A percentile compares a stretch with the other conserved stretches of the same genome.
Evolutionary conservation across 164 flowering plant species (phyloP).

Genomic region (Vitis labrusca): DNA sequence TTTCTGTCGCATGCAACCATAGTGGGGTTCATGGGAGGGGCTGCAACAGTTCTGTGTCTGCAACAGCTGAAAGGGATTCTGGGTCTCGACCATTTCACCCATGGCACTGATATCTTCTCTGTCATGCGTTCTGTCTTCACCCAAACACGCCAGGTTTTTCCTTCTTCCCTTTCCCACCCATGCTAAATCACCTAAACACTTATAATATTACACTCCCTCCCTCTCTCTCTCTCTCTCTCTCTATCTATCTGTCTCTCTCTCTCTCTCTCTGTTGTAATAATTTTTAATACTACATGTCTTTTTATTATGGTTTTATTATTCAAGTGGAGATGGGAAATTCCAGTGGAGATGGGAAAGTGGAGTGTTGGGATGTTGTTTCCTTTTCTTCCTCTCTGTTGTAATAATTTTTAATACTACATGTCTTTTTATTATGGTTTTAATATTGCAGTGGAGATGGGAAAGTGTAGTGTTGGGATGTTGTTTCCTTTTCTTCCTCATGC

Average conservation of each 20-base stretch:
- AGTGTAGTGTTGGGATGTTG: slow-evolving; percentile 76
- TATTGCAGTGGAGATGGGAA: slow-evolving; percentile 98
- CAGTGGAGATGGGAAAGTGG: too few species aligned
- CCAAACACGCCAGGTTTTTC: slow-evolving; percentile 70
- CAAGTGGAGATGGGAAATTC: too few species aligned
- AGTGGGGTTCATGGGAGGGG: slow-evolving; percentile 97
- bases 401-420: too few species aligned
- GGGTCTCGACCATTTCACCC: slow-evolving; percentile 81
- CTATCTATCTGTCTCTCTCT: too few species aligned
- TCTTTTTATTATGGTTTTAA: not conserved
- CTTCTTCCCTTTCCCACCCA: not conserved
- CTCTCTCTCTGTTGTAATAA: too few species aligned
- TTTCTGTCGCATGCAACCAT: slow-evolving; percentile 94
- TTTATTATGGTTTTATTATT: too few species aligned
- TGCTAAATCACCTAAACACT: not conserved
- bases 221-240: too few species aligned
- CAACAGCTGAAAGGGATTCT: slow-evolving; percentile 92
- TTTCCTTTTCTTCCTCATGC: slow-evolving; percentile 78
- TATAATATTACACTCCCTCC: too few species aligned
- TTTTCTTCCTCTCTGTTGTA: too few species aligned
- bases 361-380: too few species aligned
- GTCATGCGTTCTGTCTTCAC: slow-evolving; percentile 82
- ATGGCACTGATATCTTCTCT: slow-evolving; percentile 64
- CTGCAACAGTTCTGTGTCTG: slow-evolving; percentile 86
- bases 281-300: too few species aligned